Percentiles rank a stretch among this genome's conserved stretches.
Evolutionary conservation across 768 basidiomycete species (phyloP).

Genomic region (Heimioporus sp.): DNA sequence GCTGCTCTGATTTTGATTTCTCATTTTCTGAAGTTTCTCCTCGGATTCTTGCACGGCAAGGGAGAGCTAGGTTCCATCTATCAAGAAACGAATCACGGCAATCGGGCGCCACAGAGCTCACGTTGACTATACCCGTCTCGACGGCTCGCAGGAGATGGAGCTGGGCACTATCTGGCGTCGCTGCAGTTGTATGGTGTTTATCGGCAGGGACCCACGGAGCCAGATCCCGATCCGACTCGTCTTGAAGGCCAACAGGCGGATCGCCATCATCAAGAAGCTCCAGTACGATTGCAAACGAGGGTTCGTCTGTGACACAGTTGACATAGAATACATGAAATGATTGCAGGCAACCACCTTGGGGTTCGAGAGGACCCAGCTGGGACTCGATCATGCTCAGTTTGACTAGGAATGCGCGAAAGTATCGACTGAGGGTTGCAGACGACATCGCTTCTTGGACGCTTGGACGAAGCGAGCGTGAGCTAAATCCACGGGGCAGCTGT

Average conservation of each 20-base stretch:
- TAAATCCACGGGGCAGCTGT: neutral
- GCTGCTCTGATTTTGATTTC: neutral
- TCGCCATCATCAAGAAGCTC: conserved; percentile 70
- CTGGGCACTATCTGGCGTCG: conserved; percentile 62
- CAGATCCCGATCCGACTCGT: conserved; percentile 54
- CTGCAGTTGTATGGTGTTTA: conserved; percentile 64
- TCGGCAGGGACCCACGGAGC: conserved; percentile 82
- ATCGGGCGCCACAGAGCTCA: conserved; percentile 29
- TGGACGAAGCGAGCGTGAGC: conserved; percentile 4
- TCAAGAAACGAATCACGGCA: neutral
- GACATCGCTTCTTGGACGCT: conserved; percentile 76
- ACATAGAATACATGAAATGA: neutral
- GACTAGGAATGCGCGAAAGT: conserved; percentile 80
- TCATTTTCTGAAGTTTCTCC: conserved; percentile 48
- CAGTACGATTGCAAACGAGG: conserved; percentile 79
- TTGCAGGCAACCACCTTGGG: conserved; percentile 42
- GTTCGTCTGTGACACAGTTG: conserved; percentile 47
- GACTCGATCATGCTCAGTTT: conserved; percentile 79
- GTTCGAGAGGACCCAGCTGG: conserved; percentile 57
- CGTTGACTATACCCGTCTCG: conserved; percentile 82
- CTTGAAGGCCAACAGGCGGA: conserved; percentile 46
- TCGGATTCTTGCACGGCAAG: conserved; percentile 80
- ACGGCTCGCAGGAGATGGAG: conserved; percentile 76
- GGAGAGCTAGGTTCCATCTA: conserved; percentile 49
- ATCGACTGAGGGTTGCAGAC: conserved; percentile 58